Base-by-base conservation (phyloP, 345 rosid genomes). In the Hypericum androsaemum region DNA sequence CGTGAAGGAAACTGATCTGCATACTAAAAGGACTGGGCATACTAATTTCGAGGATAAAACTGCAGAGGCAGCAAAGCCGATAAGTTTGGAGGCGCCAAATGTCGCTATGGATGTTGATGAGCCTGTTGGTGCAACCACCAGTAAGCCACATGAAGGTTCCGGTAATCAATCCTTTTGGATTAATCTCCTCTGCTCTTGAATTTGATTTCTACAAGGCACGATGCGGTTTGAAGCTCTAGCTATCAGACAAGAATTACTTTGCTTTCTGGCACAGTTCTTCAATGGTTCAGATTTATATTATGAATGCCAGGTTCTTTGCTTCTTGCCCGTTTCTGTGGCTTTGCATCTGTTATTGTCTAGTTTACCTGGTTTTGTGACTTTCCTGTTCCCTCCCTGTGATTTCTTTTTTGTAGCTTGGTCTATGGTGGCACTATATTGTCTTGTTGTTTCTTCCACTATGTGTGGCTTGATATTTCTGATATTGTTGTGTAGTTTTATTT, bases 21-120 rank as follows among this genome's bases (percentile, higher is more conserved):
- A 92, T 67, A 88, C 83, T 7, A 92, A 92, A 76, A 78, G 98
- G 65, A 92, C 97, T 10, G 98, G 98, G 57, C 98, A 88, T 67
- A 72, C 86, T 8, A 88, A 85, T 67, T 92, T 88, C 67, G 80
- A 54, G 7, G 98, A 88, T 67, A 88, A 79, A 75, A 88, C 97
- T 53, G 54, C 70, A 41, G 98, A 92, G 77, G 67, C 88, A 5
- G 68, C 81, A 39, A 80, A 83, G 64, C 96, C 88, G 22, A 85
- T 92, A 73, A 83, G 77, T 71, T 73, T 92, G 62, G 95, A 88
- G 78, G 90, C 70, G 61, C 94, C 98, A 6, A 92, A 80, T 67
- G 77, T 50, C 54, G 63, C 75, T 58, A 60, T 60, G 70, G 89
- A 78, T 10, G 63, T 54, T 0, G 84, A 75, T 46, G 80, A 68